Evolutionary conservation across 116 monocot genomes (phyloP).

Genomic region (Iris pallida): DNA sequence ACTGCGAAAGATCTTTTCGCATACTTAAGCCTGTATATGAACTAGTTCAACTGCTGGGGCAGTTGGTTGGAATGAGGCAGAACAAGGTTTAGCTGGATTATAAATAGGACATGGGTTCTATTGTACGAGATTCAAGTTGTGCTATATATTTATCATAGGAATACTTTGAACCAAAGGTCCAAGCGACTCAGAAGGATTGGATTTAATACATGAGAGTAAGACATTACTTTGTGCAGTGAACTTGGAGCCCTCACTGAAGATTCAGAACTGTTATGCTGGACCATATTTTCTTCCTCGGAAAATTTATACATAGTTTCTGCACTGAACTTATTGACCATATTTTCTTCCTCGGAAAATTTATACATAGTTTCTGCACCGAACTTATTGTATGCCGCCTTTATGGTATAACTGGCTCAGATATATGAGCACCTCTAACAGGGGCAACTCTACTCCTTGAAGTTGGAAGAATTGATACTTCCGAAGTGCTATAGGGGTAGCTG

Average conservation of each 20-base stretch:
- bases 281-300: no score
- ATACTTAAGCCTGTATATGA: background rate
- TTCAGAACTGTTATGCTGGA: no score
- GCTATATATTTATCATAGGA: constrained; percentile 26
- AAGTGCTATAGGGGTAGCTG: no score
- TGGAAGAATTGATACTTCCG: no score
- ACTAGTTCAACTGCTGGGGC: background rate
- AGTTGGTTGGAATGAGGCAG: background rate
- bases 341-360: no score
- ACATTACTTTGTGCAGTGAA: constrained; percentile 4
- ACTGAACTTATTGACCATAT: no score
- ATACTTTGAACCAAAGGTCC: constrained; percentile 10
- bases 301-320: no score
- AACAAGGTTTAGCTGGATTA: constrained; percentile 25
- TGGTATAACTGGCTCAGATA: no score
- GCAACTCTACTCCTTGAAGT: no score
- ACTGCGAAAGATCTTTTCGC: background rate
- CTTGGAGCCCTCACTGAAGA: background rate
- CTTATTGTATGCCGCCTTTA: no score
- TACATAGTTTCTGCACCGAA: no score
- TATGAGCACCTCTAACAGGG: no score
- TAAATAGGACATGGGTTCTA: constrained; percentile 4
- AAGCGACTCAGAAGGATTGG: constrained; percentile 12
- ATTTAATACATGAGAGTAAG: constrained; percentile 11
- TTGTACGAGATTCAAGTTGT: constrained; percentile 26